Conservation (phyloP, 2,329 filamentous ascomycete genomes). For the Diaporthe citrichinensis region DNA sequence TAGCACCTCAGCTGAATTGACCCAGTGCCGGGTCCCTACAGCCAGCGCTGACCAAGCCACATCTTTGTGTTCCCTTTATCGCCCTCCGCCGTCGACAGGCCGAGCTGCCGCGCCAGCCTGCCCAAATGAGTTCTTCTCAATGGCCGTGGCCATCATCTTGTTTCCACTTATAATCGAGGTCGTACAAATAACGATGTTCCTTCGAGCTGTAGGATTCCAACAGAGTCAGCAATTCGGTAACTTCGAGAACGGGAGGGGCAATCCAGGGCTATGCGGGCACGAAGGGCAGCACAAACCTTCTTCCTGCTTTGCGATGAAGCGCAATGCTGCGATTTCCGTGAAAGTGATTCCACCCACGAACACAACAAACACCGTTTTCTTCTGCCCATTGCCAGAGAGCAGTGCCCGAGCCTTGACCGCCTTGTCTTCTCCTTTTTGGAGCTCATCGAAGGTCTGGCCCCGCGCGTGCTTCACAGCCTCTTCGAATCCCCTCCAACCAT, state of each 20-base stretch:
- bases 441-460: slow-evolving; percentile 91
- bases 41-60: neutral
- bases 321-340: slow-evolving; percentile 92
- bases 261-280: neutral
- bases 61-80: neutral
- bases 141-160: slow-evolving; percentile 87
- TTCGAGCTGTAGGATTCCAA: slow-evolving; percentile 65
- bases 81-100: slow-evolving; percentile 33
- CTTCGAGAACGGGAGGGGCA: neutral
- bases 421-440: slow-evolving; percentile 93
- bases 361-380: slow-evolving; percentile 94
- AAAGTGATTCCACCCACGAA: slow-evolving; percentile 98
- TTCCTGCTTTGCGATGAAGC: slow-evolving; percentile 90
- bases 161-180: slow-evolving; percentile 93
- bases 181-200: slow-evolving; percentile 91
- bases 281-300: slow-evolving; percentile 64
- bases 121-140: slow-evolving; percentile 78
- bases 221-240: slow-evolving; percentile 28
- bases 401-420: slow-evolving; percentile 88
- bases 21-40: neutral
- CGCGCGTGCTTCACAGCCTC: slow-evolving; percentile 89
- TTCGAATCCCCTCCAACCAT: slow-evolving; percentile 95
- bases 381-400: slow-evolving; percentile 79
- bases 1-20: neutral
- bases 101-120: slow-evolving; percentile 53